Evolutionary conservation across 1,139 yeast species (phyloP), one percentile per base, ranked within the genome.

Genomic region (Pichia inconspicua): DNA sequence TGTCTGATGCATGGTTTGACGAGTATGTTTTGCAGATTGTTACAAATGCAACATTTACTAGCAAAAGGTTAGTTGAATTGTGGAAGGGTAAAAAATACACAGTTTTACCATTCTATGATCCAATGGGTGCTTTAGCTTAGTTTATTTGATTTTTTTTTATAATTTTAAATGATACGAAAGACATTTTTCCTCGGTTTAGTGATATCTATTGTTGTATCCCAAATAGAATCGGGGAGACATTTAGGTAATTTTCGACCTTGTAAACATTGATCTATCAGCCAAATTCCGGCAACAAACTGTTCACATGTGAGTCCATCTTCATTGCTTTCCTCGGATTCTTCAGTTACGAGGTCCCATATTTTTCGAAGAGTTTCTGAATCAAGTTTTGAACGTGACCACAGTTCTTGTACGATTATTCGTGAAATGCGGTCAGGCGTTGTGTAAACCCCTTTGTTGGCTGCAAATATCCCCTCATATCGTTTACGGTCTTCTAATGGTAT

Each of bases 211-310:
- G 48, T 44, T 10, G 53, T 50, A 11, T 73, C 73, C 92, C 92
- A 84, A 1, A 84, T 78, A 40, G 69, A 69, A 12, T 71, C 73
- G 57, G 73, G 76, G 4, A 84, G 76, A 35, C 67, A 68, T 55
- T 77, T 75, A 0, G 97, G 97, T 45, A 92, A 69, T 64, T 92
- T 92, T 37, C 96, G 73, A 0, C 97, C 97, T 62, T 90, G 92
- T n/a, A 90, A 71, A 60, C 96, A 86, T 64, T 90, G 97, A 65
- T 90, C 97, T 1, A 90, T 92, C 8, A 88, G 67, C 97, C 97
- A 90, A 87, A 85, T 88, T 0, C 96, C 98, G 14, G 89, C 94
- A 39, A 90, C 68, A 59, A 92, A 92, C 54, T 90, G 90, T 43
- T 80, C 82, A 53, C 86, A 78, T 58, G 84, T 86, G 47, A 90